Base-by-base conservation (phyloP, 2,329 filamentous ascomycete genomes). In the Camptophora hylomeconis region DNA sequence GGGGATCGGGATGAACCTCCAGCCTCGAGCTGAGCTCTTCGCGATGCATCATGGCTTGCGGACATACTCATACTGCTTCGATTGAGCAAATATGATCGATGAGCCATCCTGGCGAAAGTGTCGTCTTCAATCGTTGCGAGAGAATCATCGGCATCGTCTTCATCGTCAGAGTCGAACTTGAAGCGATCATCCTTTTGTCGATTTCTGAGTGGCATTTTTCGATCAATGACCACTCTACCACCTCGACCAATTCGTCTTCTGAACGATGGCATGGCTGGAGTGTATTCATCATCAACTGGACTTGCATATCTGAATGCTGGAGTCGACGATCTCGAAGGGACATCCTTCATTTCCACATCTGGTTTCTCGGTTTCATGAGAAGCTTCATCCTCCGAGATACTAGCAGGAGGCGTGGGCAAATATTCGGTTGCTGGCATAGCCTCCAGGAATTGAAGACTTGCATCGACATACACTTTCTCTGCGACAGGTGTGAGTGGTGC, bases 151-250 rank as follows among this genome's bases (percentile, higher is more conserved):
- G 25, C 24, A 22, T 29, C 80, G 29, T 86, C 82, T 38, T 78
- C 77, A 37, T 84, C 81, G 45, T 92, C 81, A 15, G 77, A 75
- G 47, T 92, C 82, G 57, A 82, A 92, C 56, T 84, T 92, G 69
- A 80, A 93, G 37, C 75, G 70, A 49, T 87, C 80, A 32, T 65
- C 56, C 27, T 63, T 50, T 57, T 48, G 54, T 61, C 58, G 58
- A 45, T 50, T 54, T 28, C 61, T 67, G 23, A 68, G 52, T 38
- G 61, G 67, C 49, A 83, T 75, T 43, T 80, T 75, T 44, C 84
- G 76, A 56, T 95, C 89, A 42, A 95, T 82, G 69, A 84, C 83
- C 42, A 92, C 54, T 20, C 87, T 75, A 39, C 84, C 83, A 38
- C 86, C 67, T 43, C 87, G 78, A 30, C 87, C 87, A 31, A 84